Conservation (phyloP, 148 eudicot genomes). For the Vaccinium myrtillus region DNA sequence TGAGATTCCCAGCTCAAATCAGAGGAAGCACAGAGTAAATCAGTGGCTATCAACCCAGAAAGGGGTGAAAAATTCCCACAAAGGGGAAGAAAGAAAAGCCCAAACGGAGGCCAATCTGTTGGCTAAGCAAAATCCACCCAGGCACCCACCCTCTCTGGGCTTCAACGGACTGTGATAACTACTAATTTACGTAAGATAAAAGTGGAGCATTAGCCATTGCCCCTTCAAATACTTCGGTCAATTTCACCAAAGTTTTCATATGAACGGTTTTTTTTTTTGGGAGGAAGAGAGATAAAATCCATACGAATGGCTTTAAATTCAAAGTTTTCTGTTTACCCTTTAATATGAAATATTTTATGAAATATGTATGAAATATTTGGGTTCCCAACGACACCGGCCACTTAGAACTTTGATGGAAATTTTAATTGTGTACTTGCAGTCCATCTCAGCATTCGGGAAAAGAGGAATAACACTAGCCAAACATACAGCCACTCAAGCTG, state of each 20-base stretch:
- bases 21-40: no score
- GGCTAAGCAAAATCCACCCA: no score
- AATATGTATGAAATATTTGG: neutral
- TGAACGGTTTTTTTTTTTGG: neutral
- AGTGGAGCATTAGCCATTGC: slow-evolving; percentile 1
- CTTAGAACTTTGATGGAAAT: neutral
- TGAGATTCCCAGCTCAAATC: no score
- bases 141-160: no score
- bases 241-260: neutral
- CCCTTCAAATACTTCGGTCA: neutral
- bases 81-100: no score
- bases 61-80: no score
- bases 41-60: no score
- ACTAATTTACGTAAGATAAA: neutral
- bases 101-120: no score
- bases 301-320: neutral
- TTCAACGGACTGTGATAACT: neutral
- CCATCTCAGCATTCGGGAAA: neutral
- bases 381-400: no score
- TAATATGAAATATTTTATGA: neutral
- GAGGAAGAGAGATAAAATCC: no score
- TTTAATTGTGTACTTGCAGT: neutral
- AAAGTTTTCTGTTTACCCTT: neutral
- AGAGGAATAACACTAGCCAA: neutral
- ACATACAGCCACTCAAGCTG: neutral